Conservation (phyloP, 441 rosid species). For the Corymbia citriodora region DNA sequence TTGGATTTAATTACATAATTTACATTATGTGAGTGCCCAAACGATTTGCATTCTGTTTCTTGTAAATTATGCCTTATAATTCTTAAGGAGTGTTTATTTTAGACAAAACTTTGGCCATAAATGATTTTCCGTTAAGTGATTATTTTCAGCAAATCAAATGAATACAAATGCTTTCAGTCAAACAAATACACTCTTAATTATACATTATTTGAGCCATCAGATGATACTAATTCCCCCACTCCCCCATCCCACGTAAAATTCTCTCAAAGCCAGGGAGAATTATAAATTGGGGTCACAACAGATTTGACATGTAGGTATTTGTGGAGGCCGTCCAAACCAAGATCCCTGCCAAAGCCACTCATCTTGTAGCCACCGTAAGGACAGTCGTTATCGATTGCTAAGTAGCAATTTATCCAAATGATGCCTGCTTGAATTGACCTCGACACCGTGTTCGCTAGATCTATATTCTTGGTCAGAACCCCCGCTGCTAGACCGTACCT, state of each 20-base stretch:
- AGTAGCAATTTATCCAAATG: constrained; percentile 81
- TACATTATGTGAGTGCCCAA: background rate
- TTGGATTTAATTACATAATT: too few species aligned
- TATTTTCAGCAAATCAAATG: background rate
- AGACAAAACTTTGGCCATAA: background rate
- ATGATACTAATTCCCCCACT: too few species aligned
- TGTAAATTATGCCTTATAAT: background rate
- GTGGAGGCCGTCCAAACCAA: constrained; percentile 58
- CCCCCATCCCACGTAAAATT: too few species aligned
- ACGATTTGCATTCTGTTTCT: background rate
- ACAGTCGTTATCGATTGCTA: constrained; percentile 51
- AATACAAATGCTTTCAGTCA: background rate
- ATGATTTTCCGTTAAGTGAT: background rate
- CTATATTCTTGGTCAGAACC: constrained; percentile 53
- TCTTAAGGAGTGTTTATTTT: too few species aligned
- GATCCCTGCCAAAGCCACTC: constrained; percentile 74
- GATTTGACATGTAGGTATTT: constrained; percentile 70
- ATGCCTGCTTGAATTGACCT: constrained; percentile 74
- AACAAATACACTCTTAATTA: background rate
- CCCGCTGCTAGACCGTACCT: constrained; percentile 85
- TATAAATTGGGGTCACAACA: constrained; percentile 62
- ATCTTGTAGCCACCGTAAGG: constrained; percentile 75
- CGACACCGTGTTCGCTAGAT: constrained; percentile 66
- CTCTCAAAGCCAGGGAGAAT: constrained; percentile 51
- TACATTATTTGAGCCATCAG: too few species aligned